These are phyloP conservation scores for Larix kaempferi DNA, from an alignment of 75 land plant species.

Conservation along the genomic window DNA sequence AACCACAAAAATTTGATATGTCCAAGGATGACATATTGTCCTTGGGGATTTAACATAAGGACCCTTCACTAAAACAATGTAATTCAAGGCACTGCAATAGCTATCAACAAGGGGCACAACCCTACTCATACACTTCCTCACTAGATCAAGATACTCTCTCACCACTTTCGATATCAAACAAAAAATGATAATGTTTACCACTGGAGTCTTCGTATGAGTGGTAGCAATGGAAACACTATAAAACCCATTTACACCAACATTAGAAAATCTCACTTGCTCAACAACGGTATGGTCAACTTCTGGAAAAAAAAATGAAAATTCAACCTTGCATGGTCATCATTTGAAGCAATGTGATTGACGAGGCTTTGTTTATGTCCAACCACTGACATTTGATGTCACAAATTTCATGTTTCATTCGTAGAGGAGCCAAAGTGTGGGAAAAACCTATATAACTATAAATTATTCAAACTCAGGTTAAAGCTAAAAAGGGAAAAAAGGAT, in stretches of 20 bases:
- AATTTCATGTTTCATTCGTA: too few species aligned
- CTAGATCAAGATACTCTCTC: constrained; percentile 83
- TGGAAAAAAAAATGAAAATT: constrained; percentile 32
- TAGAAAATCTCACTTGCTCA: constrained; percentile 86
- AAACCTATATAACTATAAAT: too few species aligned
- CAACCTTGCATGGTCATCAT: too few species aligned
- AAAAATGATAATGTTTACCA: constrained; percentile 80
- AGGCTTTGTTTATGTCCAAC: too few species aligned
- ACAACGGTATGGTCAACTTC: constrained; percentile 76
- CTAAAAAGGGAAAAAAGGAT: too few species aligned
- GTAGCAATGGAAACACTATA: constrained; percentile 98
- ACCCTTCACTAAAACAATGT: constrained; percentile 98
- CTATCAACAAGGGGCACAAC: constrained; percentile 94
- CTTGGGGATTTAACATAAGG: constrained; percentile 95
- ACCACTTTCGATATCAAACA: constrained; percentile 98
- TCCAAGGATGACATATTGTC: constrained; percentile 91
- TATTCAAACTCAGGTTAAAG: too few species aligned
- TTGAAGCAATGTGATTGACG: too few species aligned
- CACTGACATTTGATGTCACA: too few species aligned
- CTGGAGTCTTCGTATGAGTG: constrained; percentile 83
- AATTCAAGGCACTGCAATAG: constrained; percentile 87
- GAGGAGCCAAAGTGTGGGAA: too few species aligned
- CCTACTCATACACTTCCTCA: constrained; percentile 78
- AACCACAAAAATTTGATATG: constrained; percentile 92
- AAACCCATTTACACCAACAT: constrained; percentile 98